Evolutionary conservation across 2,329 filamentous ascomycete species (phyloP).

Genomic region (Cylindrodendrum hubeiense): DNA sequence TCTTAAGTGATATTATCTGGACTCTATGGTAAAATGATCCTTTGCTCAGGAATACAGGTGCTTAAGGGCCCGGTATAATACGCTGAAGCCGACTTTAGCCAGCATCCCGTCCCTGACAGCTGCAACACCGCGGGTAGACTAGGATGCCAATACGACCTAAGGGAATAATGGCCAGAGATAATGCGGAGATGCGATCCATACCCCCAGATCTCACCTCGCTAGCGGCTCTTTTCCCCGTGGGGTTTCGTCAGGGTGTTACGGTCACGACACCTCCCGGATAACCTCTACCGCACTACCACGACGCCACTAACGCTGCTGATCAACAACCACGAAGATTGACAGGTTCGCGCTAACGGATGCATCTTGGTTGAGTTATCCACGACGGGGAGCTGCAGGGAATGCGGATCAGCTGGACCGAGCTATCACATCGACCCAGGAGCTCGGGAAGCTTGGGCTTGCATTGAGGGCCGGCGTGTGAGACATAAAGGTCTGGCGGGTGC

Average conservation of each 20-base stretch:
- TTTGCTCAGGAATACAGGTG: background rate
- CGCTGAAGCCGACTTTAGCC: background rate
- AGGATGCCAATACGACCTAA: background rate
- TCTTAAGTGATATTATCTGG: too few species aligned
- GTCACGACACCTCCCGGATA: conserved; percentile 14
- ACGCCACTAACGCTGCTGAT: conserved; percentile 3
- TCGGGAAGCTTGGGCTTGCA: background rate
- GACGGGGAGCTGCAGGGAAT: background rate
- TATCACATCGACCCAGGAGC: background rate
- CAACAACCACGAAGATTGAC: background rate
- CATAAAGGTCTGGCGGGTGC: background rate
- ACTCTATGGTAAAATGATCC: fast-evolving
- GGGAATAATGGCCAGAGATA: background rate
- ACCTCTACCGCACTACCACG: conserved; percentile 17
- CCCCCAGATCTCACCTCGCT: conserved; percentile 8
- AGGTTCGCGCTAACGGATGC: background rate
- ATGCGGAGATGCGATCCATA: background rate
- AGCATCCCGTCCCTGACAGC: conserved; percentile 4
- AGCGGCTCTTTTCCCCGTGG: conserved; percentile 23
- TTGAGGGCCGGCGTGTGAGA: background rate
- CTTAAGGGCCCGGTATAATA: background rate
- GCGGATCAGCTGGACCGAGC: conserved; percentile 23
- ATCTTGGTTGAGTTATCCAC: background rate
- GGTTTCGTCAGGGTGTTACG: conserved; percentile 1
- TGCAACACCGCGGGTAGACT: background rate